These are phyloP conservation scores for Pythium oligandrum DNA, from an alignment of 352 stramenopile species.

Conservation along the genomic window DNA sequence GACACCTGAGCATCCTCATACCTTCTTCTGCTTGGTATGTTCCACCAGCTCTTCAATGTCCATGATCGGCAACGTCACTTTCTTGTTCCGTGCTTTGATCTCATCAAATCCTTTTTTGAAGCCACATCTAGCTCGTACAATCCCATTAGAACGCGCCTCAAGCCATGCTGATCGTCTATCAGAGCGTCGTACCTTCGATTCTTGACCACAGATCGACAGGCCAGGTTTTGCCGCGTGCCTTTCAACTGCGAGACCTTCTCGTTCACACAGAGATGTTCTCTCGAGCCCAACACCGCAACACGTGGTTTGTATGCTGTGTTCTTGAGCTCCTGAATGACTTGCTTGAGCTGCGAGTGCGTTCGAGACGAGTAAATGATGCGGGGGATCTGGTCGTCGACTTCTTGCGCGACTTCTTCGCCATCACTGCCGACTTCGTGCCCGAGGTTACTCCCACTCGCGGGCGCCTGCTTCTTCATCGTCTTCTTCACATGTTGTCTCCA, in stretches of 20 bases:
- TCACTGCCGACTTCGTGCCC: slow-evolving; percentile 40
- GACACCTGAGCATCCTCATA: slow-evolving; percentile 5
- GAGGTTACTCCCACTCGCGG: slow-evolving; percentile 6
- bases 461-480: slow-evolving; percentile 17
- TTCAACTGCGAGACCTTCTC: slow-evolving; percentile 87
- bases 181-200: slow-evolving; percentile 64
- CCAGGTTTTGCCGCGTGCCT: slow-evolving; percentile 84
- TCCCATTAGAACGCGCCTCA: no score
- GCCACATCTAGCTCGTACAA: slow-evolving; percentile 36
- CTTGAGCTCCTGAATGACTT: slow-evolving; percentile 96
- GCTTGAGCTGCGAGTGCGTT: slow-evolving; percentile 97
- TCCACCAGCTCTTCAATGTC: slow-evolving; percentile 99
- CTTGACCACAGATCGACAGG: slow-evolving; percentile 83
- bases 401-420: slow-evolving; percentile 17
- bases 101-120: slow-evolving; percentile 80
- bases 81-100: slow-evolving; percentile 41
- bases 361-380: slow-evolving; percentile 98
- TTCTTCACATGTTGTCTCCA: slow-evolving; percentile 88
- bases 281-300: slow-evolving; percentile 89
- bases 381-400: slow-evolving; percentile 44
- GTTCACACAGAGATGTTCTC: slow-evolving; percentile 97
- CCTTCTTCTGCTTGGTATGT: slow-evolving; percentile 75
- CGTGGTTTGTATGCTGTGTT: slow-evolving; percentile 92
- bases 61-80: slow-evolving; percentile 78
- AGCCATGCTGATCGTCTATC: no score